Percentiles rank a stretch among this genome's conserved stretches.
Conservation (phyloP, 2,329 filamentous ascomycete genomes). For the Alternaria tenuissima region DNA sequence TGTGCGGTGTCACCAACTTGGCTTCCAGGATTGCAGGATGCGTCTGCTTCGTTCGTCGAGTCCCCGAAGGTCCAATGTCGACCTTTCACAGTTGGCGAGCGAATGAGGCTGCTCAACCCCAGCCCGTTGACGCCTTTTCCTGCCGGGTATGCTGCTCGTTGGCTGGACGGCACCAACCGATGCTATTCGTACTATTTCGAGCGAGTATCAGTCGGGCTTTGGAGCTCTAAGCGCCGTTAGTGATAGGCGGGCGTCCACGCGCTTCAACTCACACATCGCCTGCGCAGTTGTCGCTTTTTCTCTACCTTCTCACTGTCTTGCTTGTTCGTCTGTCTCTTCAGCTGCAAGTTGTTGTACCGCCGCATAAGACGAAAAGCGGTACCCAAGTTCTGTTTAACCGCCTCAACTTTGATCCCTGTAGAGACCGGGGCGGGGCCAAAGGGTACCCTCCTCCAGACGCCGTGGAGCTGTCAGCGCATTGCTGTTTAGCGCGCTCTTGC, state of each 20-base stretch:
- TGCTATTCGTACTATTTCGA: conserved; percentile 48
- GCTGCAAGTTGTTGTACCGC: conserved; percentile 47
- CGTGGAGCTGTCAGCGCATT: conserved; percentile 46
- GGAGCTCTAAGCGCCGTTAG: conserved; percentile 49
- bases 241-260: conserved; percentile 47
- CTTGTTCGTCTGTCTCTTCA: conserved; percentile 43
- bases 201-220: conserved; percentile 41
- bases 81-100: conserved; percentile 33
- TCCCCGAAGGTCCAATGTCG: conserved; percentile 35
- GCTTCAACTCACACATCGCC: conserved; percentile 40
- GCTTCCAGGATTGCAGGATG: conserved; percentile 41
- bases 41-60: conserved; percentile 39
- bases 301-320: conserved; percentile 33
- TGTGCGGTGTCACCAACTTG: conserved; percentile 41
- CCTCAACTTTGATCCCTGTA: conserved; percentile 43
- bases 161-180: conserved; percentile 34
- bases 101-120: conserved; percentile 39
- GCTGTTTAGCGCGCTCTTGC: conserved; percentile 49
- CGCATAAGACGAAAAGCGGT: conserved; percentile 44
- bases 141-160: conserved; percentile 37
- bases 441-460: conserved; percentile 49
- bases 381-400: conserved; percentile 51
- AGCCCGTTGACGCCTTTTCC: conserved; percentile 47
- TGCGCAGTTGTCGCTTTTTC: conserved; percentile 44
- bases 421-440: conserved; percentile 49